Conservation (phyloP, 805 yeast genomes). For the Saturnispora besseyi region DNA sequence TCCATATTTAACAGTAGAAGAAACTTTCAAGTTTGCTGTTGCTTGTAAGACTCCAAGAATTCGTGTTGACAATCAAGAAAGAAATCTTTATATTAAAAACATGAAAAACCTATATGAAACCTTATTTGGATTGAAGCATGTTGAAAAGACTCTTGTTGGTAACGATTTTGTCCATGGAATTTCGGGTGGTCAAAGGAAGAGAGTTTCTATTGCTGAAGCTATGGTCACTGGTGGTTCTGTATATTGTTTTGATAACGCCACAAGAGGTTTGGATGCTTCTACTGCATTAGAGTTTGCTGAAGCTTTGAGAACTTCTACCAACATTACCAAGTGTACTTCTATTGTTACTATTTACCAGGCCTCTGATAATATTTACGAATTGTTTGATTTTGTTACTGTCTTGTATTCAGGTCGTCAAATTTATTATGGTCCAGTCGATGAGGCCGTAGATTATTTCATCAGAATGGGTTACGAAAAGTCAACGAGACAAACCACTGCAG, state of each 20-base stretch:
- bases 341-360: slow-evolving; percentile 63
- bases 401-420: slow-evolving; percentile 55
- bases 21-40: slow-evolving; percentile 47
- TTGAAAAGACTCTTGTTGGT: slow-evolving; percentile 56
- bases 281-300: slow-evolving; percentile 59
- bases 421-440: slow-evolving; percentile 45
- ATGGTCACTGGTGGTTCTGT: slow-evolving; percentile 44
- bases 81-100: slow-evolving; percentile 32
- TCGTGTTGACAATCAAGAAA: slow-evolving; percentile 33
- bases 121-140: slow-evolving; percentile 49
- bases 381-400: slow-evolving; percentile 54
- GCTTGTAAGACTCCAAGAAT: slow-evolving; percentile 46
- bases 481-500: slow-evolving; percentile 59
- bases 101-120: slow-evolving; percentile 42
- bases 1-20: slow-evolving; percentile 44
- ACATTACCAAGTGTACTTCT: slow-evolving; percentile 46
- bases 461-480: slow-evolving; percentile 57
- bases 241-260: slow-evolving; percentile 61
- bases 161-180: slow-evolving; percentile 61
- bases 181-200: slow-evolving; percentile 66
- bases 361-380: slow-evolving; percentile 51
- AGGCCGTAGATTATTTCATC: slow-evolving; percentile 46
- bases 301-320: slow-evolving; percentile 51
- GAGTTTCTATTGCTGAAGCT: slow-evolving; percentile 63
- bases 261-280: slow-evolving; percentile 63